Evolutionary conservation across 2,329 filamentous ascomycete species (phyloP).

Genomic region (Ophiostoma ips): DNA sequence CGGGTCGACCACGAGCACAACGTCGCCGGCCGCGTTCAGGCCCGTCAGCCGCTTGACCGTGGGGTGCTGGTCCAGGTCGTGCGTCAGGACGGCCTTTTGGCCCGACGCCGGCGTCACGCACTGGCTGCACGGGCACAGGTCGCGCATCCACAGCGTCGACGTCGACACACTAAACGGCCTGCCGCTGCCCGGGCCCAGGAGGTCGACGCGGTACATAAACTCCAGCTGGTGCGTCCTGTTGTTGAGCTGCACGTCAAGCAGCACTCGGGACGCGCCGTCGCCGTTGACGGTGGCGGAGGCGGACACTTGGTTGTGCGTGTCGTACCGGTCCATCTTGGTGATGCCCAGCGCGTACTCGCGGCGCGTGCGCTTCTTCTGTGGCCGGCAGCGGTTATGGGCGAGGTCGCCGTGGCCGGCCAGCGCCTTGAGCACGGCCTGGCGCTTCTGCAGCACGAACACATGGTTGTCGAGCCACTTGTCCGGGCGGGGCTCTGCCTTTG

Average conservation of each 20-base stretch:
- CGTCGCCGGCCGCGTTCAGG: background rate
- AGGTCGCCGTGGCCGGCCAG: background rate
- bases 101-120: constrained; percentile 45
- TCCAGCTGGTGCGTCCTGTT: background rate
- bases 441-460: background rate
- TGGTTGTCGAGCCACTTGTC: background rate
- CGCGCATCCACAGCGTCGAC: constrained; percentile 30
- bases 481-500: no score
- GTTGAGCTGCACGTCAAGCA: background rate
- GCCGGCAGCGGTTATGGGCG: no score
- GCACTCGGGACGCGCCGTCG: no score
- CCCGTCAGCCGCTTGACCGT: background rate
- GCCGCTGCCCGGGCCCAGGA: background rate
- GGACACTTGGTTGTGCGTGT: no score
- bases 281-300: no score
- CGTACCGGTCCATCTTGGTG: background rate
- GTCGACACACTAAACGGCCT: background rate
- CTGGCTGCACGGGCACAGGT: constrained; percentile 40
- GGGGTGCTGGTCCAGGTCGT: constrained; percentile 39
- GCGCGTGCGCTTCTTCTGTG: background rate
- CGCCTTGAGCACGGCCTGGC: background rate
- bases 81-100: constrained; percentile 51
- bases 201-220: background rate
- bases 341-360: background rate
- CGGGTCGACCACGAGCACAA: background rate